These are phyloP conservation scores for Penicillium verhagenii DNA, from an alignment of 495 filamentous ascomycete genomes.

Conservation along the genomic window DNA sequence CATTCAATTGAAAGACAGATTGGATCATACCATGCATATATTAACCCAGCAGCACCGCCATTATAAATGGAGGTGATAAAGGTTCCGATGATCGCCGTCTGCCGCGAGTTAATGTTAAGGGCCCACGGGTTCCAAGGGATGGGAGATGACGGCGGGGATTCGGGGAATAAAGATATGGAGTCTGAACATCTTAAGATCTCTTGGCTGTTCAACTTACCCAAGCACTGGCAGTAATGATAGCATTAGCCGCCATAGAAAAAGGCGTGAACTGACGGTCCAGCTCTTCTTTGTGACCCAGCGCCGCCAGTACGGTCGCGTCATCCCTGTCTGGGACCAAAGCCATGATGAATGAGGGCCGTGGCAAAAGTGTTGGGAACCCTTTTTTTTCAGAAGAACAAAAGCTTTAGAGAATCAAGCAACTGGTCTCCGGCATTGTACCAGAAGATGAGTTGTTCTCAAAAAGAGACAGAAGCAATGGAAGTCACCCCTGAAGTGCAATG, in stretches of 20 bases:
- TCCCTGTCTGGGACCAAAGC: not conserved
- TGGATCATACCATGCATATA: conserved; percentile 7
- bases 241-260: conserved; percentile 12
- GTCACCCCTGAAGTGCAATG: too few species aligned
- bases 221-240: conserved; percentile 8
- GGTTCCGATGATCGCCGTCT: conserved; percentile 10
- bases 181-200: too few species aligned
- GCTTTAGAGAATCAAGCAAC: too few species aligned
- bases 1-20: not conserved
- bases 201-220: too few species aligned
- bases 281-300: conserved; percentile 8
- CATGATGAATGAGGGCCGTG: too few species aligned
- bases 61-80: conserved; percentile 13
- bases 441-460: too few species aligned
- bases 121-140: not conserved
- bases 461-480: too few species aligned
- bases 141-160: too few species aligned
- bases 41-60: conserved; percentile 8
- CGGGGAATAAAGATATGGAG: too few species aligned
- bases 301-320: conserved; percentile 6
- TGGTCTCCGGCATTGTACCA: too few species aligned
- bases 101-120: not conserved
- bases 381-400: too few species aligned
- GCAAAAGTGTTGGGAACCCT: too few species aligned
- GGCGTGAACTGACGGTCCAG: conserved; percentile 7